A percentile compares a stretch with the other conserved stretches of the same genome.
Evolutionary conservation across 305 asterid species (phyloP).

Genomic region (Caryopteris hybrid): DNA sequence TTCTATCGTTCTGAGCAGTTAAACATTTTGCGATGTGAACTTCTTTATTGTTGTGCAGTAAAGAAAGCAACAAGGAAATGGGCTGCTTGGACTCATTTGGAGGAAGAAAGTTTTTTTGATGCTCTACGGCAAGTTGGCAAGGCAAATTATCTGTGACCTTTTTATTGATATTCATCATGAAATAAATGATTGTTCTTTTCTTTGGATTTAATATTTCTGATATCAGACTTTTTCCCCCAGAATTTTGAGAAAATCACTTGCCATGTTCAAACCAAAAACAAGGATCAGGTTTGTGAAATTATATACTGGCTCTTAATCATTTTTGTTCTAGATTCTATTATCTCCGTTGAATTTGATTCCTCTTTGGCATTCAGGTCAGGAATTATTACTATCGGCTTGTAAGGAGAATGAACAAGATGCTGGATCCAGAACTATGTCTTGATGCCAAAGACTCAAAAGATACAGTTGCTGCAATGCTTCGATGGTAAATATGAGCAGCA

Average conservation of each 20-base stretch:
- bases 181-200: neutral
- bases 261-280: conserved; percentile 87
- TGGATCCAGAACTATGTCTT: conserved; percentile 80
- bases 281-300: conserved; percentile 69
- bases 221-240: conserved; percentile 38
- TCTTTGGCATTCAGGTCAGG: conserved; percentile 54
- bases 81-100: conserved; percentile 98
- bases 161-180: neutral
- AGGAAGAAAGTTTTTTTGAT: conserved; percentile 84
- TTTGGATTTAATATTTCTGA: conserved; percentile 21
- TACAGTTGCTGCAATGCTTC: conserved; percentile 92
- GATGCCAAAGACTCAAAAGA: conserved; percentile 87
- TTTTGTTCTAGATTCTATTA: conserved; percentile 8
- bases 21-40: neutral
- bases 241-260: conserved; percentile 78
- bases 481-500: conserved; percentile 50
- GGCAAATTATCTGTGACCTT: conserved; percentile 35
- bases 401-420: conserved; percentile 87
- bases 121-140: conserved; percentile 94
- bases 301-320: neutral
- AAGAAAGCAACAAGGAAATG: conserved; percentile 78
- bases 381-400: conserved; percentile 92
- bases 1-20: conserved; percentile 2
- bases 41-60: conserved; percentile 28
- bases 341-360: conserved; percentile 7